phyloP scores from a whole-genome alignment of 768 basidiomycete species.

The Candolleomyces eurysporus region DNA sequence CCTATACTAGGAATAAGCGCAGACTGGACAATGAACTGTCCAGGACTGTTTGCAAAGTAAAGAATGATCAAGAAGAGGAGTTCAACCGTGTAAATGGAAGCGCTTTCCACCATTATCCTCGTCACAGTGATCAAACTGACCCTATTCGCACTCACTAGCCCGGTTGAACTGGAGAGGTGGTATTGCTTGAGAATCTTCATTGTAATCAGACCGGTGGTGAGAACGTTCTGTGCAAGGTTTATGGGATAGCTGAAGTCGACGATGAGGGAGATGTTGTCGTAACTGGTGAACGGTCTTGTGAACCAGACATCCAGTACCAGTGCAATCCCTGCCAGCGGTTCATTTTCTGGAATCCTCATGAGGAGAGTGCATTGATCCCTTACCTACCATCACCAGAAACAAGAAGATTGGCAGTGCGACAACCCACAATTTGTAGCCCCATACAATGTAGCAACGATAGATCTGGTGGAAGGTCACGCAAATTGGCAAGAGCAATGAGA shows the following conservation, averaged over 20 bases:
- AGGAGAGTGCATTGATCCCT: too few relatives aligned
- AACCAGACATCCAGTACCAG: not conserved
- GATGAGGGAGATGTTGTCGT: not conserved
- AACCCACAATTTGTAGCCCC: too few relatives aligned
- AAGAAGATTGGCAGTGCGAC: too few relatives aligned
- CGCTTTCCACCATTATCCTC: slow-evolving; percentile 30
- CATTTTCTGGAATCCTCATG: too few relatives aligned
- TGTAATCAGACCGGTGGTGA: slow-evolving; percentile 26
- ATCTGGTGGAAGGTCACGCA: too few relatives aligned
- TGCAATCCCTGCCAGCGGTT: too few relatives aligned
- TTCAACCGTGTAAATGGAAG: slow-evolving; percentile 27
- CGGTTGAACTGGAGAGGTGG: slow-evolving; percentile 17
- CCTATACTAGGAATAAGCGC: slow-evolving; percentile 29
- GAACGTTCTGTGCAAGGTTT: slow-evolving; percentile 23
- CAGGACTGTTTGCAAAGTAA: slow-evolving; percentile 20
- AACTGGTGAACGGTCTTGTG: not conserved
- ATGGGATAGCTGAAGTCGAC: slow-evolving; percentile 18
- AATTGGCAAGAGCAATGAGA: too few relatives aligned
- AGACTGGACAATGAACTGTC: slow-evolving; percentile 24
- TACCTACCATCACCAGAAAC: too few relatives aligned
- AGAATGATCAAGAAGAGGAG: slow-evolving; percentile 26
- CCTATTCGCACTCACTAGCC: not conserved
- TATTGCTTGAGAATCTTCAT: slow-evolving; percentile 26
- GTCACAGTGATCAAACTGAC: slow-evolving; percentile 21
- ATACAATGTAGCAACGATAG: too few relatives aligned